These are phyloP conservation scores for Botrytis aclada DNA, from an alignment of 2,329 filamentous ascomycete genomes.

Conservation along the genomic window DNA sequence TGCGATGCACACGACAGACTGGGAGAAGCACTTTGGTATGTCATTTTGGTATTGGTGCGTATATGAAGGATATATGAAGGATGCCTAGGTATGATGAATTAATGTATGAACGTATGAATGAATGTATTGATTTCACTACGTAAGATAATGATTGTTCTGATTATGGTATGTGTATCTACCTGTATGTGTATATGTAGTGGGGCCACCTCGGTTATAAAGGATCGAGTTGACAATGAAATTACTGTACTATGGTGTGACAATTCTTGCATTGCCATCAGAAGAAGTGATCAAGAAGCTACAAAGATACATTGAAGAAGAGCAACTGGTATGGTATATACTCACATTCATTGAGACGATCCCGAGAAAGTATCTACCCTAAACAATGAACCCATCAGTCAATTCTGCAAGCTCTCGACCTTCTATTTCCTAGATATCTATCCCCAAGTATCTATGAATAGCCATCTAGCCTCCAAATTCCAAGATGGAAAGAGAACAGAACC, in stretches of 20 bases:
- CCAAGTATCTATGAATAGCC: neutral
- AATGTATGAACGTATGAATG: neutral
- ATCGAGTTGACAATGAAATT: neutral
- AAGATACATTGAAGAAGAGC: neutral
- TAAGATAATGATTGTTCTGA: neutral
- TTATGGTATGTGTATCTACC: neutral
- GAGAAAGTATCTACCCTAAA: neutral
- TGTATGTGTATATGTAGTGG: neutral
- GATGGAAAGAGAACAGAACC: neutral
- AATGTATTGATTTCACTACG: neutral
- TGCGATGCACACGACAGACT: neutral
- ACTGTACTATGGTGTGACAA: no score
- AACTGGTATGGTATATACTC: neutral
- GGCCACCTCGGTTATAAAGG: neutral
- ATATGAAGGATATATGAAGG: no score
- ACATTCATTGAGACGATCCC: neutral
- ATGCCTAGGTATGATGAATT: neutral
- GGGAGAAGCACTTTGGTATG: neutral
- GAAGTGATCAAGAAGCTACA: neutral
- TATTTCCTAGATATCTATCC: neutral
- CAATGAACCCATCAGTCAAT: neutral
- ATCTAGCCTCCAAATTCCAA: neutral
- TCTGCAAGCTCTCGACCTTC: neutral
- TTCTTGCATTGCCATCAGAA: neutral
- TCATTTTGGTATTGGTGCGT: neutral